phyloP scores from a whole-genome alignment of 345 rosid species.

The Adansonia digitata region DNA sequence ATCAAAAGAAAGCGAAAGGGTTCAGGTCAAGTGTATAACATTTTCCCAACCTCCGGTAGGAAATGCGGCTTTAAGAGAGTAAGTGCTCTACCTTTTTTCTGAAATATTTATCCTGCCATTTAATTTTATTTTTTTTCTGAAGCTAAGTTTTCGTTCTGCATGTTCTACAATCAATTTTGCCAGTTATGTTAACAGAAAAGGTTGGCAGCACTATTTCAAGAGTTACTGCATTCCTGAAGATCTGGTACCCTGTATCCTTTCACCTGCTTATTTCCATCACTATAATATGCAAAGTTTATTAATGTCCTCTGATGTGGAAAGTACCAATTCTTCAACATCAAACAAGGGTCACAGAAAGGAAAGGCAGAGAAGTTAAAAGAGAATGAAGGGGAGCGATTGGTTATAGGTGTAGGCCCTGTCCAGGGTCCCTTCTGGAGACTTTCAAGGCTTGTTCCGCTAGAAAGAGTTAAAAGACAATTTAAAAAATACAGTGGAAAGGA shows the following conservation, averaged over 20 bases:
- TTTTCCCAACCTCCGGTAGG: conserved; percentile 98
- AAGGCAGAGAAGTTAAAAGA: conserved; percentile 43
- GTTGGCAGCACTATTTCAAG: conserved; percentile 92
- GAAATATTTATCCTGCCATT: not conserved
- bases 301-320: conserved; percentile 31
- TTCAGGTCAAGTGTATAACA: conserved; percentile 87
- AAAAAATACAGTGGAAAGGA: conserved; percentile 55
- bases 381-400: conserved; percentile 64
- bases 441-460: conserved; percentile 82
- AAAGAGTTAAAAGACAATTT: conserved; percentile 57
- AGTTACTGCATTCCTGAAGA: conserved; percentile 98
- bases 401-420: conserved; percentile 91
- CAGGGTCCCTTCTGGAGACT: conserved; percentile 94
- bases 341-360: conserved; percentile 37
- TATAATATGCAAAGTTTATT: conserved; percentile 65
- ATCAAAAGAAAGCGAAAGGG: conserved; percentile 55
- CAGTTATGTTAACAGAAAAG: conserved; percentile 86
- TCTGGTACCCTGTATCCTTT: conserved; percentile 84
- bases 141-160: not conserved
- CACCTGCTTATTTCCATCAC: conserved; percentile 97
- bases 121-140: not conserved
- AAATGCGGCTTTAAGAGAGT: conserved; percentile 97
- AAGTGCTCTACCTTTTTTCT: conserved; percentile 21
- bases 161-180: not conserved
- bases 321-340: conserved; percentile 22